Conservation (phyloP, 2,329 filamentous ascomycete species). For the Apiospora aurea region DNA sequence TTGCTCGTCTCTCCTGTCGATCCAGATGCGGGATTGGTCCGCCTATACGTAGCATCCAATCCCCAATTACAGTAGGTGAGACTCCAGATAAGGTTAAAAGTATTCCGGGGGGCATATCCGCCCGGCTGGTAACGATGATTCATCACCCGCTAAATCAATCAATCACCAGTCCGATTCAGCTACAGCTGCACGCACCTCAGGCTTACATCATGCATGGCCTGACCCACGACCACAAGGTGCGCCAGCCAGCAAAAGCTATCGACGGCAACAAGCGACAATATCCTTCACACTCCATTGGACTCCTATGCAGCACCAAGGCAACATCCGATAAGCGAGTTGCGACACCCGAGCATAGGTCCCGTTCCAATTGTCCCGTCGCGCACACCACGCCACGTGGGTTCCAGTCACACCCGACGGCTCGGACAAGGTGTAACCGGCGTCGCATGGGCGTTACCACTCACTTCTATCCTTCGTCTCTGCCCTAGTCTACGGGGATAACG, state of each 20-base stretch:
- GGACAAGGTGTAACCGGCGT: neutral
- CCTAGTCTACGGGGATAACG: neutral
- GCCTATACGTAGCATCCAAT: neutral
- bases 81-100: conserved; percentile 12
- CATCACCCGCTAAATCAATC: neutral
- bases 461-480: neutral
- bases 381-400: conserved; percentile 9
- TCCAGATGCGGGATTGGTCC: neutral
- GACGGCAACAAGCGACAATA: neutral
- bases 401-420: conserved; percentile 10
- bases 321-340: neutral
- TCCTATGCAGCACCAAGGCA: neutral
- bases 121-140: conserved; percentile 12
- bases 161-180: neutral
- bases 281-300: neutral
- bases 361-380: neutral
- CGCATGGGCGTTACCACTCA: neutral
- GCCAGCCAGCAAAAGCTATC: neutral
- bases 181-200: neutral
- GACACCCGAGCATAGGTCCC: neutral
- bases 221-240: no score
- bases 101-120: neutral
- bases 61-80: neutral
- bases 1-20: neutral
- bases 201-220: neutral